Evolutionary conservation across 371 early-diverging fungal species (phyloP).

Genomic region (Nosema bombycis): DNA sequence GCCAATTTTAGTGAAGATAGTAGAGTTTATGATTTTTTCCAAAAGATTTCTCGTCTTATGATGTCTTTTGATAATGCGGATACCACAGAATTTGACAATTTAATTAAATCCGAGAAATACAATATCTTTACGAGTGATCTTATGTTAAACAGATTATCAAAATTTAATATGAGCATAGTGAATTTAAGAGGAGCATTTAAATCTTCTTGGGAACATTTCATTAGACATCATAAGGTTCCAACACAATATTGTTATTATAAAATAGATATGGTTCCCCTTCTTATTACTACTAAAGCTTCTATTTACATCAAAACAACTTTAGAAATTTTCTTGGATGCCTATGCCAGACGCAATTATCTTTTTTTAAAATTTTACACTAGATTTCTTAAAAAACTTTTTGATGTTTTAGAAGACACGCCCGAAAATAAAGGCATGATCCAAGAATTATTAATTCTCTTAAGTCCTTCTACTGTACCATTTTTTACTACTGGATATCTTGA

Average conservation of each 20-base stretch:
- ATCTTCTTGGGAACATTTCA: constrained; percentile 58
- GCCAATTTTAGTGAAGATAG: constrained; percentile 53
- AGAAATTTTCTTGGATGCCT: constrained; percentile 54
- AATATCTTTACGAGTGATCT: constrained; percentile 15
- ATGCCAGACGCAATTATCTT: constrained; percentile 49
- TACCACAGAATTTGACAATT: constrained; percentile 43
- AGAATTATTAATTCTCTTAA: constrained; percentile 39
- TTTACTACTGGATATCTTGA: constrained; percentile 52
- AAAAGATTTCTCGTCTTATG: constrained; percentile 50
- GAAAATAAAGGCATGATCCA: constrained; percentile 26
- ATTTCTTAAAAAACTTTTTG: constrained; percentile 48
- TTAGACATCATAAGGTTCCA: constrained; percentile 39
- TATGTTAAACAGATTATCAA: constrained; percentile 9
- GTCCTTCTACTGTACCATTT: constrained; percentile 42
- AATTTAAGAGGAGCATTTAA: constrained; percentile 53
- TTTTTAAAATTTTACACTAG: constrained; percentile 49
- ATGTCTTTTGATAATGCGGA: constrained; percentile 44
- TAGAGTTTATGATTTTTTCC: constrained; percentile 51
- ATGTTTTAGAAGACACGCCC: constrained; percentile 35
- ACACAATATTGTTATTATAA: constrained; percentile 51
- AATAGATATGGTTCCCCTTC: constrained; percentile 45
- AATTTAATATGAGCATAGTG: neutral
- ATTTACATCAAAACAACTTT: constrained; percentile 40
- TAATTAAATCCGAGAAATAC: constrained; percentile 26
- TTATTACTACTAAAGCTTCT: constrained; percentile 29